A percentile compares a stretch with the other conserved stretches of the same genome.
These are phyloP conservation scores for Ceratocystis cacaofunesta DNA, from an alignment of 2,329 filamentous ascomycete genomes.

Conservation along the genomic window DNA sequence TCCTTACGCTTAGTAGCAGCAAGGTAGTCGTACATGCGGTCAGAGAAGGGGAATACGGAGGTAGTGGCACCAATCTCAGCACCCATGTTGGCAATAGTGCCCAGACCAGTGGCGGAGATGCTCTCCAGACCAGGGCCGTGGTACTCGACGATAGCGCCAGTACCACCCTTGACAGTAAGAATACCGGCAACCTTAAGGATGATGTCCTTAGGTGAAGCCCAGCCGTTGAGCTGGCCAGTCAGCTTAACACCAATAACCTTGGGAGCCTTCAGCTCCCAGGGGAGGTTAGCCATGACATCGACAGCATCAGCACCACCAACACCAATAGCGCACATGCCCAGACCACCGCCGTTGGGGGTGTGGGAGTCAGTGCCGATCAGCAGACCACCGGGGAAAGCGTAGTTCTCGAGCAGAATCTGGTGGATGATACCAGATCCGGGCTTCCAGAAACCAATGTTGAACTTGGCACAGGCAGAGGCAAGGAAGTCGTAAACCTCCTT, in stretches of 20 bases:
- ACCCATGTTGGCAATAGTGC: conserved; percentile 60
- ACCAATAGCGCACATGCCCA: conserved; percentile 89
- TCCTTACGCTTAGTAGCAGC: conserved; percentile 74
- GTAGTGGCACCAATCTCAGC: conserved; percentile 75
- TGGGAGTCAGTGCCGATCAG: conserved; percentile 97
- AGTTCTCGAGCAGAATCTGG: conserved; percentile 97
- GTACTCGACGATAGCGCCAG: conserved; percentile 78
- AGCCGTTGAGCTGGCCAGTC: conserved; percentile 75
- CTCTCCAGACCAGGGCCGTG: conserved; percentile 51
- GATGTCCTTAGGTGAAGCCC: conserved; percentile 85
- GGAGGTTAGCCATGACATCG: conserved; percentile 93
- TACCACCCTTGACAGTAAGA: conserved; percentile 94
- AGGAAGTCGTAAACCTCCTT: conserved; percentile 99
- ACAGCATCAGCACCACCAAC: conserved; percentile 97
- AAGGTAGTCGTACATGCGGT: conserved; percentile 95
- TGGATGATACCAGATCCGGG: conserved; percentile 98
- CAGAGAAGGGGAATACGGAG: conserved; percentile 93
- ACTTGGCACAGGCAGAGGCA: conserved; percentile 86
- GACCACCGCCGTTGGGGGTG: conserved; percentile 92
- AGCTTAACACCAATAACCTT: conserved; percentile 95
- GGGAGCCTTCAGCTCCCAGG: conserved; percentile 96
- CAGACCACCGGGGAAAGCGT: conserved; percentile 95
- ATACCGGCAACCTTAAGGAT: conserved; percentile 96
- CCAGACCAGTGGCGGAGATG: conserved; percentile 68
- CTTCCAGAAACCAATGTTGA: conserved; percentile 99